phyloP scores from a whole-genome alignment of 495 filamentous ascomycete genomes.

The Collariella sp. region DNA sequence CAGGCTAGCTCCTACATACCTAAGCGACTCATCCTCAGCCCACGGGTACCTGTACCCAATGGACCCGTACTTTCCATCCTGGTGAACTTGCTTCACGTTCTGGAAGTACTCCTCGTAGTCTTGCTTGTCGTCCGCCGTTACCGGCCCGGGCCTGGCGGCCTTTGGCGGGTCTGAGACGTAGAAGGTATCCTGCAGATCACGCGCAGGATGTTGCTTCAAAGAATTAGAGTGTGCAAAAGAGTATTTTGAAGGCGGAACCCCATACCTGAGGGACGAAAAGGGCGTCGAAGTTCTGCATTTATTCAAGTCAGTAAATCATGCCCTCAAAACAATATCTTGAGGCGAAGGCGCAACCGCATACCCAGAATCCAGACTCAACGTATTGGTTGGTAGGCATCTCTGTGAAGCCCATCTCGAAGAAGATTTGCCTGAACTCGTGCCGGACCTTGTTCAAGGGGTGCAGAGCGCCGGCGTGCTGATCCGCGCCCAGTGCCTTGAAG shows the following conservation, averaged over 20 bases:
- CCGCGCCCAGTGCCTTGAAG: slow-evolving; percentile 82
- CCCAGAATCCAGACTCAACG: slow-evolving; percentile 92
- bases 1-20: background rate
- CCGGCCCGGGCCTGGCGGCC: slow-evolving; percentile 61
- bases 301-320: slow-evolving; percentile 22
- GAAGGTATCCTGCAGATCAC: slow-evolving; percentile 95
- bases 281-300: slow-evolving; percentile 72
- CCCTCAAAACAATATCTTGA: slow-evolving; percentile 52
- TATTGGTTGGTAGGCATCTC: slow-evolving; percentile 75
- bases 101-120: slow-evolving; percentile 83
- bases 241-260: background rate
- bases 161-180: slow-evolving; percentile 82
- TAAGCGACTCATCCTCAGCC: slow-evolving; percentile 75
- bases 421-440: slow-evolving; percentile 86
- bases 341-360: background rate
- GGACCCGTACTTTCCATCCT: slow-evolving; percentile 80
- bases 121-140: slow-evolving; percentile 50
- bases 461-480: slow-evolving; percentile 71
- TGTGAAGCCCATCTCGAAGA: slow-evolving; percentile 87
- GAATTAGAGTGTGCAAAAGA: background rate
- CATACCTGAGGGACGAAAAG: slow-evolving; percentile 79
- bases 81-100: slow-evolving; percentile 74
- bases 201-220: slow-evolving; percentile 72
- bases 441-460: slow-evolving; percentile 95
- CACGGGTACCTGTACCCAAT: slow-evolving; percentile 95